Evolutionary conservation across 441 rosid species (phyloP).

Genomic region (Populus tomentosa): DNA sequence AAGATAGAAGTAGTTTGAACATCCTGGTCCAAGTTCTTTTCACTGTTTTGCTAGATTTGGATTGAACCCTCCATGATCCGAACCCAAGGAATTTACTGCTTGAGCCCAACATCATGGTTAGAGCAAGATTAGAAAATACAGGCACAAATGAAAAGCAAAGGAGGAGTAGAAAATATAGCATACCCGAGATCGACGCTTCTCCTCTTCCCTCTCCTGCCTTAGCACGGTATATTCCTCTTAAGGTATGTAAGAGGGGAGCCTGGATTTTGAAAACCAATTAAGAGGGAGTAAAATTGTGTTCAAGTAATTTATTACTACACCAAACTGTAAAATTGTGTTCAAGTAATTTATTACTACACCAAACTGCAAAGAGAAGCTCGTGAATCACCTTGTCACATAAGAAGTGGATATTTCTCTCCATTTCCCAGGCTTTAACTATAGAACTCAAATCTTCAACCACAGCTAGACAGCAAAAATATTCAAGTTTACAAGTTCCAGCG

Average conservation of each 20-base stretch:
- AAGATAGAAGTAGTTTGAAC: background rate
- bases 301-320: constrained; percentile 17
- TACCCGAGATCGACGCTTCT: constrained; percentile 74
- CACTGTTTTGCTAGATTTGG: background rate
- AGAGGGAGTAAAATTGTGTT: constrained; percentile 13
- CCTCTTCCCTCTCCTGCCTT: constrained; percentile 71
- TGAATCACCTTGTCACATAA: constrained; percentile 61
- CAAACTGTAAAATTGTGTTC: no score
- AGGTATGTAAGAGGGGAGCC: constrained; percentile 43
- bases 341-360: no score
- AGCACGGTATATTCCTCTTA: constrained; percentile 52
- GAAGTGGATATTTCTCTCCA: constrained; percentile 61
- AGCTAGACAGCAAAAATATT: constrained; percentile 29
- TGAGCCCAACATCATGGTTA: background rate
- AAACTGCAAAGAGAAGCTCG: background rate
- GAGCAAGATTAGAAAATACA: background rate
- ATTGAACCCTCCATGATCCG: background rate
- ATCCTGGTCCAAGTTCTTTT: background rate
- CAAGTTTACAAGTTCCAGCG: background rate
- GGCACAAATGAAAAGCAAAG: background rate
- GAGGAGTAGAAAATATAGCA: constrained; percentile 1
- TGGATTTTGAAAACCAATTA: constrained; percentile 30
- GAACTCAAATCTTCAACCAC: constrained; percentile 55
- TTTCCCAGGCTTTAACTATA: constrained; percentile 80
- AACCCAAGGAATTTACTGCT: background rate